These are phyloP conservation scores for Beauveria brongniartii DNA, from an alignment of 2,329 filamentous ascomycete species.

Conservation along the genomic window DNA sequence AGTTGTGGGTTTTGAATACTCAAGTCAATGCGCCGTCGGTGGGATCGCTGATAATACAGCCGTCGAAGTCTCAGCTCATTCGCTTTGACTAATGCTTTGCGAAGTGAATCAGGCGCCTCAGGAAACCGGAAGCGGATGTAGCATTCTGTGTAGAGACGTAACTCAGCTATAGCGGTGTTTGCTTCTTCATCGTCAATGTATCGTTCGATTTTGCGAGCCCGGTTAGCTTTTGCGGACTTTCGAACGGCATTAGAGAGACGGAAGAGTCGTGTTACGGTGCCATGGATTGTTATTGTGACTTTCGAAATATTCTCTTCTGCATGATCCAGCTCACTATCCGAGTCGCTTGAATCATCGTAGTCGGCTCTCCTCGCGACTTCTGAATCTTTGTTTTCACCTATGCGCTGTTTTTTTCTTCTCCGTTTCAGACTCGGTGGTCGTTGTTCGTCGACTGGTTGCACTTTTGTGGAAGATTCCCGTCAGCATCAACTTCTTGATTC, in stretches of 20 bases:
- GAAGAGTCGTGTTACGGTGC: conserved; percentile 22
- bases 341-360: conserved; percentile 12
- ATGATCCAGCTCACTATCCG: conserved; percentile 10
- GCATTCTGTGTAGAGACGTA: conserved; percentile 21
- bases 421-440: neutral
- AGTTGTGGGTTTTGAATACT: conserved; percentile 11
- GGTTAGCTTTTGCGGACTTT: conserved; percentile 19
- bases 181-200: conserved; percentile 20
- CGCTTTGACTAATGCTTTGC: conserved; percentile 15
- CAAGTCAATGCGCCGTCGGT: conserved; percentile 14
- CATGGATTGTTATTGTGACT: conserved; percentile 17
- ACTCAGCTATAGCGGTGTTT: conserved; percentile 20
- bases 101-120: conserved; percentile 18
- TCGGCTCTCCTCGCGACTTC: conserved; percentile 13
- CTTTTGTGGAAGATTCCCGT: neutral
- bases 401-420: neutral
- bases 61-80: conserved; percentile 17
- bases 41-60: conserved; percentile 15
- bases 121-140: conserved; percentile 22
- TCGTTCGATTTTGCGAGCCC: conserved; percentile 17
- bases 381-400: conserved; percentile 7
- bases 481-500: neutral
- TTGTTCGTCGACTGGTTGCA: neutral
- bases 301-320: conserved; percentile 16
- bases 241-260: conserved; percentile 21